Percentiles rank a stretch among this genome's conserved stretches.
phyloP scores from a whole-genome alignment of 169 alveolate species.

The Eimeria maxima region DNA sequence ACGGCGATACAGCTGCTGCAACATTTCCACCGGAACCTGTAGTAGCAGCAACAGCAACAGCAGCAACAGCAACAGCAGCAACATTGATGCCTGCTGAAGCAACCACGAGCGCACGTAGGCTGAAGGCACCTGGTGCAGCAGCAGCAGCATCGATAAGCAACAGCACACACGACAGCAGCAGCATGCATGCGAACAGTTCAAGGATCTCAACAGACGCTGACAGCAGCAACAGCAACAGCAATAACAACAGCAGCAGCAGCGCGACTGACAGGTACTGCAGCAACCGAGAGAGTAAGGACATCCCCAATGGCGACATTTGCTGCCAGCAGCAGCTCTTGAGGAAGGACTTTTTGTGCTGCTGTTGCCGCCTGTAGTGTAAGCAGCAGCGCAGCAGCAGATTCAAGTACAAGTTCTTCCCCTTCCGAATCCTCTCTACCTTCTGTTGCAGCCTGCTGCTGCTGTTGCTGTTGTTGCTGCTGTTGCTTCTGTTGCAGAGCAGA shows the following conservation, averaged over 20 bases:
- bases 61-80: background rate
- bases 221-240: no score
- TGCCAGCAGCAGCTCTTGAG: slow-evolving; percentile 48
- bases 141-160: no score
- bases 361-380: slow-evolving; percentile 19
- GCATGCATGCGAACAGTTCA: background rate
- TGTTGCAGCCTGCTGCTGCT: slow-evolving; percentile 33
- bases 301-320: slow-evolving; percentile 6
- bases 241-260: background rate
- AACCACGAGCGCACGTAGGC: background rate
- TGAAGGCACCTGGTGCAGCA: background rate
- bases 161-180: background rate
- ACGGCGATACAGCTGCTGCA: background rate
- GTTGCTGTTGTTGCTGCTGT: slow-evolving; percentile 60
- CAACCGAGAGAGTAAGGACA: background rate
- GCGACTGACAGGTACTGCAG: background rate
- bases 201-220: background rate
- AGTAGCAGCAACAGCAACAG: slow-evolving; percentile 28
- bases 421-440: background rate
- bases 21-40: background rate
- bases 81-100: background rate
- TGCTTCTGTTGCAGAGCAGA: slow-evolving; percentile 56
- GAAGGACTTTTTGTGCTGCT: background rate
- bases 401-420: background rate
- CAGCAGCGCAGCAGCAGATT: slow-evolving; percentile 68